Evolutionary conservation across 176 grass and related monocot species (phyloP), one percentile per base, ranked within the genome.

Genomic region (Oropetium thomaeum): DNA sequence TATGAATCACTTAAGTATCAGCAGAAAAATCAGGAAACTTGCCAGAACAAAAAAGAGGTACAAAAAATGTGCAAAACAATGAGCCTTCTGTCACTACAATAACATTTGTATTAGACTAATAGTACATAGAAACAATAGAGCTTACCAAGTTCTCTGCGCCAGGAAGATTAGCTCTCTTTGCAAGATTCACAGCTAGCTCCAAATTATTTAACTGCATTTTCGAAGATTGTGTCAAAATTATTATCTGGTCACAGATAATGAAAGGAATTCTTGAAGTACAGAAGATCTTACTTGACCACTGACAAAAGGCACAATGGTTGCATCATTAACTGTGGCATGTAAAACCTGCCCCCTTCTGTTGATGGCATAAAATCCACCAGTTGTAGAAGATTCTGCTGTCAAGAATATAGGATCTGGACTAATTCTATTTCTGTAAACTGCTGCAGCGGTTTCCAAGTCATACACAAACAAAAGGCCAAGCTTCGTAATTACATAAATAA

Each of bases 401-500:
- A 98, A 83, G 72, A 98, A 98, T 87, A 98, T 98, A 55, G 96
- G 96, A 53, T 98, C 96, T 55, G 96, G 91, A 62, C 96, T 98
- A 61, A 98, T 98, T 78, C 96, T 80, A 81, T 98, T 98, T 88
- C 96, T 94, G 67, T 98, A 98, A 66, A 98, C 96, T 71, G 96
- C 96, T 28, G 91, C 70, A 4, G 91, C 91, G 32, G 96, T 92
- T 81, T 98, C 96, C 87, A 98, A 78, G 84, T 94, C 96, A 86
- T 98, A 94, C 73, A 98, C 96, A 86, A 98, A 98, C 58, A 98
- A 73, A 80, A 98, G 76, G 19, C 96, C 96, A 74, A 98, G 89
- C 75, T 98, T 98, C 44, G 91, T 98, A 76, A 98, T 94, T 65
- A 99, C 96, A 82, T 90, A 99, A 57, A 92, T 76, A 71, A 99